phyloP scores from a whole-genome alignment of 768 basidiomycete species.

The Tremella fuciformis region DNA sequence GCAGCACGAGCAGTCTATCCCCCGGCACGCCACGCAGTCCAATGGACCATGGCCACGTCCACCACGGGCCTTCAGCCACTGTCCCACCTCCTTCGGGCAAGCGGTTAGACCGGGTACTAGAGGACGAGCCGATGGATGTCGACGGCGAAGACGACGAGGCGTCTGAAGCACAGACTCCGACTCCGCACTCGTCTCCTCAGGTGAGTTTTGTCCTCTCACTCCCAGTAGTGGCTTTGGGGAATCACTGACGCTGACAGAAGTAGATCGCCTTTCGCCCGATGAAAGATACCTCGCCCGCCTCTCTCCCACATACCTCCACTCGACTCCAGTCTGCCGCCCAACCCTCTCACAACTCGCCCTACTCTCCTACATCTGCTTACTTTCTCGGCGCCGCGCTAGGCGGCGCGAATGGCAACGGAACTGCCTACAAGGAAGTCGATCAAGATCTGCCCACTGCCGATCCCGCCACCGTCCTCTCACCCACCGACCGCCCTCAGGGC shows the following conservation, averaged over 20 bases:
- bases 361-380: neutral
- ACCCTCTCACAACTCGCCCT: neutral
- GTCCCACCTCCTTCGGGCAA: neutral
- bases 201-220: constrained; percentile 27
- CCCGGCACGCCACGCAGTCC: constrained; percentile 10
- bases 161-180: constrained; percentile 34
- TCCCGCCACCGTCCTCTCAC: constrained; percentile 15
- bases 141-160: constrained; percentile 13
- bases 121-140: constrained; percentile 19
- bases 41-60: neutral
- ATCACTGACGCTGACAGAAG: constrained; percentile 30
- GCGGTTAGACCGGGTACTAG: neutral
- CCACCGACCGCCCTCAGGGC: constrained; percentile 1
- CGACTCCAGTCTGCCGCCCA: neutral
- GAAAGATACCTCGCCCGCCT: constrained; percentile 50
- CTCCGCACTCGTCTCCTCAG: constrained; percentile 51
- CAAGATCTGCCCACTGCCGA: constrained; percentile 20
- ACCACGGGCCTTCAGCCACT: constrained; percentile 4
- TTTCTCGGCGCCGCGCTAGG: too few species aligned
- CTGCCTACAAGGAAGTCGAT: neutral
- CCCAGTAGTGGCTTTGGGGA: neutral
- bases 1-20: constrained; percentile 28
- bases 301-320: constrained; percentile 46
- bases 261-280: constrained; percentile 48
- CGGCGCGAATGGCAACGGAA: too few species aligned